Percentiles rank a stretch among this genome's conserved stretches.
Conservation (phyloP, 345 rosid species). For the Diplotaxis tenuifolia region DNA sequence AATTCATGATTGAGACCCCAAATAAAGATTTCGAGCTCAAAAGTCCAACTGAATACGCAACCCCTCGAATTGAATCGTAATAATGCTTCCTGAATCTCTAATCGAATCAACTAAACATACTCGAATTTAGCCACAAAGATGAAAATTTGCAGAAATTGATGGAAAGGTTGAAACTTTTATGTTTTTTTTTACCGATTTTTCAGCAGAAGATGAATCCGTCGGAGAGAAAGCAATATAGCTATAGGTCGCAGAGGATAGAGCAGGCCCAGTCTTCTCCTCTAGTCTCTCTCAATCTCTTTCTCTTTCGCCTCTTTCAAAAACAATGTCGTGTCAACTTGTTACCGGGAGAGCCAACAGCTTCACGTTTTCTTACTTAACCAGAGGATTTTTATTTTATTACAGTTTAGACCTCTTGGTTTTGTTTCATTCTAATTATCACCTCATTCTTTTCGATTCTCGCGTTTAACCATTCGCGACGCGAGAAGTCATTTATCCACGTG, state of each 20-base stretch:
- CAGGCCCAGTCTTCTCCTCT: constrained; percentile 22
- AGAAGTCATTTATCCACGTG: constrained; percentile 8
- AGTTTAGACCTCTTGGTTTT: neutral
- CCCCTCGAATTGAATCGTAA: neutral
- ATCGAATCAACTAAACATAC: neutral
- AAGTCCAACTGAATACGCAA: neutral
- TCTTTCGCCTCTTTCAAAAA: constrained; percentile 21
- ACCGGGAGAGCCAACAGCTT: constrained; percentile 30
- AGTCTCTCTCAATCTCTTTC: constrained; percentile 6
- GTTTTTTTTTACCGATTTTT: neutral
- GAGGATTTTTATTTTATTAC: constrained; percentile 7
- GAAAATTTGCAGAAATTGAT: neutral
- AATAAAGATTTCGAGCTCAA: neutral
- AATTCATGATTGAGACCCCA: neutral
- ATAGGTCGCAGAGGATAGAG: constrained; percentile 27
- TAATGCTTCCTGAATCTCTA: neutral
- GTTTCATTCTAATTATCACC: neutral
- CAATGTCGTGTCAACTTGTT: constrained; percentile 28
- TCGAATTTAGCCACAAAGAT: neutral
- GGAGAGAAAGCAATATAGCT: constrained; percentile 24
- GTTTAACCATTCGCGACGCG: neutral
- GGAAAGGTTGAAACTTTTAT: neutral
- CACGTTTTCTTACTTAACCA: constrained; percentile 10
- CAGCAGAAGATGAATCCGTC: constrained; percentile 20
- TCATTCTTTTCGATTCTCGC: neutral